Conservation (phyloP, 768 basidiomycete species). For the Podaxis rugospora region DNA sequence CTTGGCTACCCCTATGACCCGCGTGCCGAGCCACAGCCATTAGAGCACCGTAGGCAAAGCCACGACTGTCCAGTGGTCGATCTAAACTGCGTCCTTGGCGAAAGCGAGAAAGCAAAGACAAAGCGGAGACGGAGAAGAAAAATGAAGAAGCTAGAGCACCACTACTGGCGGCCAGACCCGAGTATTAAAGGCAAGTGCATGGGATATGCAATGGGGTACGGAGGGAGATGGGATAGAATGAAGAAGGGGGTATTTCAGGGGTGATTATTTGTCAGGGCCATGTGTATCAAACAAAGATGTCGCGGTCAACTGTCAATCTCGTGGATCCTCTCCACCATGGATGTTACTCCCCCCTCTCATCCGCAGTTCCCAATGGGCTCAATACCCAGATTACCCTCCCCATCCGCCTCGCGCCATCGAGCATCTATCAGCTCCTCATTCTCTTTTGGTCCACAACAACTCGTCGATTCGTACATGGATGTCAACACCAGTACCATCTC, state of each 20-base stretch:
- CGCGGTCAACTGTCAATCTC: background rate
- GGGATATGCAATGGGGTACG: conserved; percentile 42
- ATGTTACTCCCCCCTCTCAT: conserved; percentile 47
- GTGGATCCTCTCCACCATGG: conserved; percentile 21
- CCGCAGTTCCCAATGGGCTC: conserved; percentile 37
- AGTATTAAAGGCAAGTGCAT: conserved; percentile 31
- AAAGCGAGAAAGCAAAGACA: conserved; percentile 13
- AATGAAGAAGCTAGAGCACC: conserved; percentile 1
- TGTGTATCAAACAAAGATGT: background rate
- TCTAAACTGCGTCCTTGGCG: conserved; percentile 7
- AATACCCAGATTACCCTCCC: conserved; percentile 49
- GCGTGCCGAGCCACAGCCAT: conserved; percentile 10
- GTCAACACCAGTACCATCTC: conserved; percentile 60
- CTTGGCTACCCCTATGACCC: conserved; percentile 30
- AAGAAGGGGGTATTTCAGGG: conserved; percentile 1
- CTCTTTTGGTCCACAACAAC: conserved; percentile 76
- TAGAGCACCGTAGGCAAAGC: background rate
- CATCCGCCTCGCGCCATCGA: conserved; percentile 55
- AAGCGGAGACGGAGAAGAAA: conserved; percentile 14
- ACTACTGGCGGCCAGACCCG: conserved; percentile 39
- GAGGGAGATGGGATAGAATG: conserved; percentile 21
- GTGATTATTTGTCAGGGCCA: conserved; percentile 5
- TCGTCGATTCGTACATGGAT: conserved; percentile 68
- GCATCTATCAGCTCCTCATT: conserved; percentile 76
- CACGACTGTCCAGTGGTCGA: conserved; percentile 22